Evolutionary conservation across 257 asterid species (phyloP), one percentile per base, ranked within the genome.

Genomic region (Solanum gracilifrons): DNA sequence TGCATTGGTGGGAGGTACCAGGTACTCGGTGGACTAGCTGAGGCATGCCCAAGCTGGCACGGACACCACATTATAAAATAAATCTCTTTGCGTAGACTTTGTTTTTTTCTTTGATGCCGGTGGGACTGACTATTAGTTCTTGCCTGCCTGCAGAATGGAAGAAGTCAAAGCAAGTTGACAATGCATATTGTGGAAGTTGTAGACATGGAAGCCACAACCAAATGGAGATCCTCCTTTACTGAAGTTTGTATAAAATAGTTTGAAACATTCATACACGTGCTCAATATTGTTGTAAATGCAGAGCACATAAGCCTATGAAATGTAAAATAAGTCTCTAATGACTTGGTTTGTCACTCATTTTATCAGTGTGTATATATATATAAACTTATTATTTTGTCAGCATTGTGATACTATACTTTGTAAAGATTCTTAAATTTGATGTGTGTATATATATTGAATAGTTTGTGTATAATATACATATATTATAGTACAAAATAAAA

Each of bases 161-260:
- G 87, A 79, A 90, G 93, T 91, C 93, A 89, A 84, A 87, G 83
- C 66, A 87, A 80, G 83, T 46, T 72, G 20, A 37, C 86, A 86
- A 10, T 73, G 89, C 77, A 51, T 37, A 13, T 66, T 87, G 84
- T 87, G 68, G 74, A 86, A 23, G 83, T 71, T 87, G 89, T 39
- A 83, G 87, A 90, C 93, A 91, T 89, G 94, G 90, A 91, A 51
- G 85, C 88, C 92, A 90, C 91, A 37, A 91, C 43, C 85, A 29
- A 35, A 62, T 62, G 66, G 66, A 20, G 66, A 21, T 58, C 66
- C 66, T 58, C 66, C 25, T 58, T 51, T 84, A 48, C 60, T 87
- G 31, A 64, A 64, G 36, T 73, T 15, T 62, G 85, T 66, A 85
- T 80, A 62, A 41, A 82, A 51, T 80, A 37, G 85, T 80, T 43